Percentiles rank a stretch among this genome's conserved stretches.
phyloP scores from a whole-genome alignment of 148 eudicot genomes.

The Linanthus parryae region DNA sequence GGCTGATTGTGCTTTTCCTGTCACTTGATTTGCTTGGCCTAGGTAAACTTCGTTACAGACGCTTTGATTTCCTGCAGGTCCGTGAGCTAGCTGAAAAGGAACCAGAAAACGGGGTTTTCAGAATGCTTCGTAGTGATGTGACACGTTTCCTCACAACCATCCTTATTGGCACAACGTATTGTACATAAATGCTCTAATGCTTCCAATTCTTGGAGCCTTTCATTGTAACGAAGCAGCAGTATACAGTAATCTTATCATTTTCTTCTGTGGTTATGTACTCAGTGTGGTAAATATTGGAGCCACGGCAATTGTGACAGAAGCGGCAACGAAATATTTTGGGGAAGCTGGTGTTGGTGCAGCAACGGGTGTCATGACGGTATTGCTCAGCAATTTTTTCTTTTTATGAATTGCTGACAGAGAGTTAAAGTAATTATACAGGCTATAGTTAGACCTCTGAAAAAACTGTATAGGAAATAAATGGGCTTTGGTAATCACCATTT shows the following conservation, averaged over 20 bases:
- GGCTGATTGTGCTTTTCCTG: no score
- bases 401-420: no score
- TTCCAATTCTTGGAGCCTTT: no score
- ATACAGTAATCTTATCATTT: no score
- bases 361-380: slow-evolving; percentile 97
- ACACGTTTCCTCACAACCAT: slow-evolving; percentile 94
- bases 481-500: no score
- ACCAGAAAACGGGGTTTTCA: slow-evolving; percentile 82
- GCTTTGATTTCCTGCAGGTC: slow-evolving; percentile 51
- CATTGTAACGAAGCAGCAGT: slow-evolving; percentile 3
- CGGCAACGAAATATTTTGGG: slow-evolving; percentile 88
- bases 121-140: slow-evolving; percentile 87
- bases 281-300: slow-evolving; percentile 98
- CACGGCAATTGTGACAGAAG: slow-evolving; percentile 95
- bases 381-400: no score
- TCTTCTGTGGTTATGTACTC: slow-evolving; percentile 19
- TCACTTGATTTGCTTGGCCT: no score
- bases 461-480: no score
- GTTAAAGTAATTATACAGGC: no score
- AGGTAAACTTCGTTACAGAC: no score
- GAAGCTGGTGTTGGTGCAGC: slow-evolving; percentile 98
- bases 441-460: no score
- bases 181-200: no score
- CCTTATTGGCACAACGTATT: slow-evolving; percentile 96
- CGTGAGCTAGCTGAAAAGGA: slow-evolving; percentile 97